Conservation (phyloP, 352 stramenopile genomes). For the Phytopythium sindhum region DNA sequence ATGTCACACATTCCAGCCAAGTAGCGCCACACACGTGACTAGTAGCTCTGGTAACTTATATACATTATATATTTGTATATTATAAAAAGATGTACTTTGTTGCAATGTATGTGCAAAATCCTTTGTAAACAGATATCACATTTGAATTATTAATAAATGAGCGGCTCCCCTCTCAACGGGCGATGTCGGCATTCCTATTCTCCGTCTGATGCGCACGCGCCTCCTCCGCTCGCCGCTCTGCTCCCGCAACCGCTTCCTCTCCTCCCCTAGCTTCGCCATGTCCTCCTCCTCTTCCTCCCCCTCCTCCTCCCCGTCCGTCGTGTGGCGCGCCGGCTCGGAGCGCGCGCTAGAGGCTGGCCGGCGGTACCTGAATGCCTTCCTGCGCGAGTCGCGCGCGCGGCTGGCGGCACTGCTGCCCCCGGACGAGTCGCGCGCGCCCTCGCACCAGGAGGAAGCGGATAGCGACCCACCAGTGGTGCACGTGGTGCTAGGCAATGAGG, state of each 20-base stretch:
- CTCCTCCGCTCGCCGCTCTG: no score
- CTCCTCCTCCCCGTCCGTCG: not conserved
- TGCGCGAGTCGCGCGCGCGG: conserved; percentile 13
- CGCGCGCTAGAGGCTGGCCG: conserved; percentile 6
- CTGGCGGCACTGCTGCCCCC: conserved; percentile 5
- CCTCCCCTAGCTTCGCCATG: not conserved
- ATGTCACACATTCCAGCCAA: not conserved
- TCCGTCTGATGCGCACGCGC: not conserved
- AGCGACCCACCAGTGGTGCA: conserved; percentile 23
- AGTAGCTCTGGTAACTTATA: no score
- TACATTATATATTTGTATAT: no score
- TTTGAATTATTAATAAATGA: no score
- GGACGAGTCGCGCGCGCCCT: no score
- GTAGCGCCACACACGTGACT: not conserved
- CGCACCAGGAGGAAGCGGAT: no score
- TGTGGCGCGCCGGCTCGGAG: conserved; percentile 10
- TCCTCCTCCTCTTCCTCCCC: not conserved
- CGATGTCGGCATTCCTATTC: not conserved
- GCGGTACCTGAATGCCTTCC: conserved; percentile 19
- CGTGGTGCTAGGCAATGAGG: conserved; percentile 77
- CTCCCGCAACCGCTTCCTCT: not conserved
- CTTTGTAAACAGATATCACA: no score
- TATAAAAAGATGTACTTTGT: no score
- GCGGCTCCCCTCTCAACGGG: not conserved
- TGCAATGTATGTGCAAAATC: no score